phyloP scores from a whole-genome alignment of 768 basidiomycete species.

The Tulasnella sp. region DNA sequence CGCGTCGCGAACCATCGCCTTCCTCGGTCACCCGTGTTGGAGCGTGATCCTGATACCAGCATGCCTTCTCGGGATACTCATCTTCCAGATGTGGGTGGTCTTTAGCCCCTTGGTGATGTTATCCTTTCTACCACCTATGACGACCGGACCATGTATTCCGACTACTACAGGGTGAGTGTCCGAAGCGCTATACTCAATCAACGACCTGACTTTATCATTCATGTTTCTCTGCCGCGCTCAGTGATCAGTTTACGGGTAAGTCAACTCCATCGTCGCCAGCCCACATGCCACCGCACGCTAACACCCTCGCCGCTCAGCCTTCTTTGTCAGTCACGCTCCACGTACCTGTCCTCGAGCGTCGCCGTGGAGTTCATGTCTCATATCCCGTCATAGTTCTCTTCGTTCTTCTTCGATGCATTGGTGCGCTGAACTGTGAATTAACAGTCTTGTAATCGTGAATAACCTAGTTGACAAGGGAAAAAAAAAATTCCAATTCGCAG shows the following conservation, averaged over 20 bases:
- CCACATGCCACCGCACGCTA: too few relatives aligned
- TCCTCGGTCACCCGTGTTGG: not conserved
- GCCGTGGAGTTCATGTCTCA: not conserved
- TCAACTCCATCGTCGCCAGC: too few relatives aligned
- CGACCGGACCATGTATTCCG: not conserved
- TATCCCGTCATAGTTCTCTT: not conserved
- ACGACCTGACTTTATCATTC: too few relatives aligned
- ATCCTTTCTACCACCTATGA: not conserved
- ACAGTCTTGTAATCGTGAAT: too few relatives aligned
- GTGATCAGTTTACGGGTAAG: too few relatives aligned
- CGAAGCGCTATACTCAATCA: too few relatives aligned
- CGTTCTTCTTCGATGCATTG: constrained; percentile 2
- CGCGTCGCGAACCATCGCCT: constrained; percentile 4
- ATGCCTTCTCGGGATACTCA: not conserved
- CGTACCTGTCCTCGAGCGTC: too few relatives aligned
- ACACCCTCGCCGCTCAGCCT: not conserved
- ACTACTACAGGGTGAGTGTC: not conserved
- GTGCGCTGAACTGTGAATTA: not conserved
- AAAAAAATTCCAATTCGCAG: not conserved
- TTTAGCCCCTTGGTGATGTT: constrained; percentile 7
- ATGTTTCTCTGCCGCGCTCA: too few relatives aligned
- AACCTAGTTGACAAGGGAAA: too few relatives aligned
- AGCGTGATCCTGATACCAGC: not conserved
- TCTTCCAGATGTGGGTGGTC: constrained; percentile 11
- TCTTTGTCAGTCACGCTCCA: not conserved